A percentile compares a stretch with the other conserved stretches of the same genome.
These are phyloP conservation scores for Trebouxia sp. DNA, from an alignment of 139 green algal species.

Conservation along the genomic window DNA sequence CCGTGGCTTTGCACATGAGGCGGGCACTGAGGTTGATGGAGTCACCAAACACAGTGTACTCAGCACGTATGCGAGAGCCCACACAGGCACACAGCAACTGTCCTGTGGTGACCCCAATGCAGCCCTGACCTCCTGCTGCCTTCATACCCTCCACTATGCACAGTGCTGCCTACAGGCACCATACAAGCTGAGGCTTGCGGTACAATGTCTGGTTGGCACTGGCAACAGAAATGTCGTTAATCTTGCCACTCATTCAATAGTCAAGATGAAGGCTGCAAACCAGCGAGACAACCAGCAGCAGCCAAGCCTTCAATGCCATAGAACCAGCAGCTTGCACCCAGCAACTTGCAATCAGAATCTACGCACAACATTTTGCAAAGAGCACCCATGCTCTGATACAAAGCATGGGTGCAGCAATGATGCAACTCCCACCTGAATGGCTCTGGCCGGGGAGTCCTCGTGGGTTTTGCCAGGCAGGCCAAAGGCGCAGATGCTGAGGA, in stretches of 20 bases:
- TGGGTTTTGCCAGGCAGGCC: conserved; percentile 77
- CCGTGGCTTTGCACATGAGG: conserved; percentile 71
- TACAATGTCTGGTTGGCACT: too few species aligned
- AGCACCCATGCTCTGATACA: too few species aligned
- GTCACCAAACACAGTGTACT: conserved; percentile 90
- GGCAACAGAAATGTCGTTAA: too few species aligned
- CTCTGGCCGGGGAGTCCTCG: conserved; percentile 63
- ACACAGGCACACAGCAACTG: conserved; percentile 81
- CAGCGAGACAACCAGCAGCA: too few species aligned
- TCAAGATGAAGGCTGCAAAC: too few species aligned
- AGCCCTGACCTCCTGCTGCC: conserved; percentile 20
- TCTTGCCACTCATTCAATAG: too few species aligned
- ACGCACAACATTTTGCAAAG: too few species aligned
- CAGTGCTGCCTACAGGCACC: conserved; percentile 41
- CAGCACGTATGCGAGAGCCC: conserved; percentile 65
- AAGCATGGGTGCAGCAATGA: neutral
- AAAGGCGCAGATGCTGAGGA: conserved; percentile 80
- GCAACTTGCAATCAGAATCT: too few species aligned
- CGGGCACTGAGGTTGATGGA: conserved; percentile 82
- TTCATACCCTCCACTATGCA: conserved; percentile 39
- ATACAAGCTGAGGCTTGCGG: neutral
- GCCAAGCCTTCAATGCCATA: too few species aligned
- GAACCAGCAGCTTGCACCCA: too few species aligned
- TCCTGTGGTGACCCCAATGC: conserved; percentile 76
- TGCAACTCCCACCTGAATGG: conserved; percentile 37